Evolutionary conservation across 768 basidiomycete species (phyloP).

Genomic region (Phanerochaete carnosa): DNA sequence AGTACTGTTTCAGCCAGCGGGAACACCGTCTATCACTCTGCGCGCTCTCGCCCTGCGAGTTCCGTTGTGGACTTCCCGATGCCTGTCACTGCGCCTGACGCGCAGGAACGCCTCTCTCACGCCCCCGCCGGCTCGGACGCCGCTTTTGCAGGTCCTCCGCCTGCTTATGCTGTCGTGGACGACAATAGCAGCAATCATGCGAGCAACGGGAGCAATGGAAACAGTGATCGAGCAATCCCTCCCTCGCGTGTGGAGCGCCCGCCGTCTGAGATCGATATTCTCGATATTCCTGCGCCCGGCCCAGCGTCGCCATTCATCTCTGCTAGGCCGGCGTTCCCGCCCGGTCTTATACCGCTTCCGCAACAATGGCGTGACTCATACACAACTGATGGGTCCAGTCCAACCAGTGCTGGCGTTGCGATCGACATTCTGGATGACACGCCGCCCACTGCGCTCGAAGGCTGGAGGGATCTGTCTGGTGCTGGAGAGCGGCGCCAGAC

Average conservation of each 20-base stretch:
- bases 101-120: conserved; percentile 8
- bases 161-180: conserved; percentile 12
- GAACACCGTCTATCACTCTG: conserved; percentile 62
- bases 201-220: neutral
- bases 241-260: neutral
- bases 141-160: conserved; percentile 12
- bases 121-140: neutral
- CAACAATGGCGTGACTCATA: conserved; percentile 34
- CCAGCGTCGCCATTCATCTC: conserved; percentile 51
- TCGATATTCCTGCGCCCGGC: conserved; percentile 57
- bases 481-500: conserved; percentile 42
- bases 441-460: conserved; percentile 57
- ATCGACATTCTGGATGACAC: conserved; percentile 68
- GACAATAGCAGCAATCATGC: neutral
- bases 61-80: conserved; percentile 30
- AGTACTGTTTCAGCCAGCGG: conserved; percentile 40
- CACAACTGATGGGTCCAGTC: conserved; percentile 10
- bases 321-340: conserved; percentile 26
- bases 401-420: conserved; percentile 29
- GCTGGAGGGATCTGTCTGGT: conserved; percentile 55
- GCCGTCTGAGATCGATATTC: conserved; percentile 36
- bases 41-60: conserved; percentile 43
- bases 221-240: neutral
- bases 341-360: conserved; percentile 33
- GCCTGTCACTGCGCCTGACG: conserved; percentile 1